Base-by-base conservation (phyloP, 805 yeast species). In the Wickerhamomyces pijperi region DNA sequence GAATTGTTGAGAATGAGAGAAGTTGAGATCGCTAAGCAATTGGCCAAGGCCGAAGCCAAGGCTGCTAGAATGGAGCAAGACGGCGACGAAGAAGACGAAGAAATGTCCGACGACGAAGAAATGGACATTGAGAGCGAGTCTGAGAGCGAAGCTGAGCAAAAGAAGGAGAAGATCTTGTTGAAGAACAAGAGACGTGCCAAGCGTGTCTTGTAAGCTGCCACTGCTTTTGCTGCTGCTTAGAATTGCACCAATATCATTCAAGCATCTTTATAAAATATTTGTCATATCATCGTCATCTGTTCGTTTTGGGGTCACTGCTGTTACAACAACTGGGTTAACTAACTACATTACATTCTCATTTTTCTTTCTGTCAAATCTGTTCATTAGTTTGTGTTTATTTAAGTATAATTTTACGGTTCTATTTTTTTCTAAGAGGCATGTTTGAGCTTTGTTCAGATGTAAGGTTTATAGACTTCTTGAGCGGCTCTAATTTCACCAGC, bases 1-100 rank as follows among this genome's bases (percentile, higher is more conserved):
- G 95, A 83, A 59, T 68, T 90, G 59, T 72, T 92, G 65, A 82
- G 76, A 63, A 77, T 86, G 74, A 83, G 97, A 70, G 97, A 87
- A 31, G 96, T 88, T 42, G 97, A 88, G 67, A 63, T 86, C 48
- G 78, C 84, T 55, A 76, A 78, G 60, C 73, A 68, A 64, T 76
- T 78, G 41, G 87, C 88, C 50, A 82, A 72, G 64, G 70, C 67
- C 49, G 81, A 80, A 49, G 77, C 74, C 40, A 76, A 64, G 56
- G 78, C 64, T 40, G 67, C 58, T 32, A 73, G 61, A 42, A 75
- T 62, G 34, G 60, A 56, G 37, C 72, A 63, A 40, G 72, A 61
- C 36, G 72, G 61, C 33, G 74, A 66, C 29, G 71, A 60, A 48
- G 72, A 65, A 36, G n/a, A n/a, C n/a, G n/a, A n/a, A n/a, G n/a